Conservation (phyloP, 352 stramenopile species). For the Phytophthora brassicae region DNA sequence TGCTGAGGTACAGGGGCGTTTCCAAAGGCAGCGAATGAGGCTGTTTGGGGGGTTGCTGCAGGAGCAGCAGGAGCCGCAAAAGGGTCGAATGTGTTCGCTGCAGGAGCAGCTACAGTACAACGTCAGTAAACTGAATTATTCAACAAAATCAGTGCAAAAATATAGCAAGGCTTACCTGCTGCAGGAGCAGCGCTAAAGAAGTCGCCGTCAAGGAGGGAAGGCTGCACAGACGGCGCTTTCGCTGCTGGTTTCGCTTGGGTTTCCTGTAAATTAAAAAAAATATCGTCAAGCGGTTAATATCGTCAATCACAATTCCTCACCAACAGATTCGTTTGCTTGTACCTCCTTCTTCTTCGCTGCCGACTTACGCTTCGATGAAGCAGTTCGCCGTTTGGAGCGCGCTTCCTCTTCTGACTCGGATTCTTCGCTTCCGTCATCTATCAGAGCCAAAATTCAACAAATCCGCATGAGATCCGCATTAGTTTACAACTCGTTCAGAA, state of each 20-base stretch:
- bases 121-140: slow-evolving; percentile 6
- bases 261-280: slow-evolving; percentile 32
- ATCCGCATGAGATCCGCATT: neutral
- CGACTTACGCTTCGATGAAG: slow-evolving; percentile 62
- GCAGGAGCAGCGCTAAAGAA: slow-evolving; percentile 61
- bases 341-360: slow-evolving; percentile 80
- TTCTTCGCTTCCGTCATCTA: slow-evolving; percentile 61
- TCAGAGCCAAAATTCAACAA: slow-evolving; percentile 4
- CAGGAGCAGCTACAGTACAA: slow-evolving; percentile 20
- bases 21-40: slow-evolving; percentile 46
- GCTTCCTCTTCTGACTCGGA: slow-evolving; percentile 78
- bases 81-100: slow-evolving; percentile 62
- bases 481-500: neutral
- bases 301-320: neutral
- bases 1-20: slow-evolving; percentile 35
- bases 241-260: slow-evolving; percentile 35
- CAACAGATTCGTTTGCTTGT: neutral
- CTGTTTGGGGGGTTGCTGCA: slow-evolving; percentile 21
- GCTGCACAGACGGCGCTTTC: slow-evolving; percentile 61
- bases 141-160: neutral
- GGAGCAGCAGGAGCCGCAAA: slow-evolving; percentile 50
- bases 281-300: neutral
- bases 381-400: slow-evolving; percentile 53
- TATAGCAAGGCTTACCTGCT: slow-evolving; percentile 31
- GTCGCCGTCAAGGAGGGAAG: slow-evolving; percentile 75